These are phyloP conservation scores for Anisodus tanguticus DNA, from an alignment of 257 asterid species.

Conservation along the genomic window DNA sequence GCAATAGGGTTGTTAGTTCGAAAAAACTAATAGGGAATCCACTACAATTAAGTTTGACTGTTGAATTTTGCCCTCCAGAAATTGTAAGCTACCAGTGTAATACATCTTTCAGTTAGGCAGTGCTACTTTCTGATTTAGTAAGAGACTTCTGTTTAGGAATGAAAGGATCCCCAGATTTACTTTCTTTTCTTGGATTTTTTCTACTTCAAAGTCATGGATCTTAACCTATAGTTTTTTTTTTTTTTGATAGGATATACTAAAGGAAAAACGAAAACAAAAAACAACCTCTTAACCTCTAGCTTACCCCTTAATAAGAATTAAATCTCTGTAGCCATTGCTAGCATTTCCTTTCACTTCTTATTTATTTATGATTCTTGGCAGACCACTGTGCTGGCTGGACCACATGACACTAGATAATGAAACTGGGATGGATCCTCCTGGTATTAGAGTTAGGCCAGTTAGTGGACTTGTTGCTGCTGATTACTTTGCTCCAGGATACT, in stretches of 20 bases:
- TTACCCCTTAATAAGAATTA: neutral
- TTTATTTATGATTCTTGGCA: constrained; percentile 38
- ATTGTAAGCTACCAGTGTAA: neutral
- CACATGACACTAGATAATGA: constrained; percentile 95
- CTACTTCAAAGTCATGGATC: constrained; percentile 20
- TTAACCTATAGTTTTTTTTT: neutral
- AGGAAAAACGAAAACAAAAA: neutral
- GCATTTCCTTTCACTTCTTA: constrained; percentile 1
- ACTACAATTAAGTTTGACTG: neutral
- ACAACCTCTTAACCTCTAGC: neutral
- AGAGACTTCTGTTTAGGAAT: neutral
- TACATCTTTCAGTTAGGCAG: constrained; percentile 18
- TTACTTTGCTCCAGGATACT: constrained; percentile 93
- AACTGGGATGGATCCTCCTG: constrained; percentile 88
- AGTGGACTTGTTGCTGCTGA: constrained; percentile 98
- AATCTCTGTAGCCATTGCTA: neutral
- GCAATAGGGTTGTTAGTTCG: neutral
- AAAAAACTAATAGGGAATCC: neutral
- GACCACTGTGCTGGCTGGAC: constrained; percentile 96
- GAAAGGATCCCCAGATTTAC: neutral
- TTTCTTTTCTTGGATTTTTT: neutral
- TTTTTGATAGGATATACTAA: neutral
- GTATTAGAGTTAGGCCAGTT: constrained; percentile 87
- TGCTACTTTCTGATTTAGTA: neutral
- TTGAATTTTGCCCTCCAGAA: neutral